phyloP scores from a whole-genome alignment of 495 filamentous ascomycete genomes.

The Podospora appendiculata region DNA sequence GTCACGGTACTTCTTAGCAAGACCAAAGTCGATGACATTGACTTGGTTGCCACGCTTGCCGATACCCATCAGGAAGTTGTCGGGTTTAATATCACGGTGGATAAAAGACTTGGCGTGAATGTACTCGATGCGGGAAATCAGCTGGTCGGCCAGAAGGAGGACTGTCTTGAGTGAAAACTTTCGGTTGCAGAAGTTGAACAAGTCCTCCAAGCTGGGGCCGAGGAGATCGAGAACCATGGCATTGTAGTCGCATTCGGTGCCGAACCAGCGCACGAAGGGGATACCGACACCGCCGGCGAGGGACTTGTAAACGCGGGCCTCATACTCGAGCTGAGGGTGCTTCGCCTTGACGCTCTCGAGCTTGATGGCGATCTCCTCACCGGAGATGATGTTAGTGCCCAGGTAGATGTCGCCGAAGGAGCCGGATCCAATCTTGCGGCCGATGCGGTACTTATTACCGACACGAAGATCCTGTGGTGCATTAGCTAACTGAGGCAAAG shows the following conservation, averaged over 20 bases:
- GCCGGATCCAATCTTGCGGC: conserved; percentile 97
- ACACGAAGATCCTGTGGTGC: conserved; percentile 85
- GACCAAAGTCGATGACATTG: conserved; percentile 98
- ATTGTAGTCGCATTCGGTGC: conserved; percentile 99
- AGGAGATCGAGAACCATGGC: conserved; percentile 99
- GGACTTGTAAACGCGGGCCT: conserved; percentile 99
- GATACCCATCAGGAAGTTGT: conserved; percentile 99
- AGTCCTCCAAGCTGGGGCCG: conserved; percentile 93
- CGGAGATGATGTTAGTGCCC: conserved; percentile 99
- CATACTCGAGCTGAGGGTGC: conserved; percentile 99
- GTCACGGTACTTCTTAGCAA: conserved; percentile 99
- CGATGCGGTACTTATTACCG: conserved; percentile 99
- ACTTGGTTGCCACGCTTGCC: conserved; percentile 99
- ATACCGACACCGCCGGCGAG: conserved; percentile 98
- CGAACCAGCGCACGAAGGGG: conserved; percentile 99
- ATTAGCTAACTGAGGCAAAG: conserved; percentile 4
- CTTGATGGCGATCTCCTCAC: conserved; percentile 99
- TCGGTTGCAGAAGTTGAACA: conserved; percentile 99
- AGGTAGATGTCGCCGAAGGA: conserved; percentile 99
- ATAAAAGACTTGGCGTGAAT: conserved; percentile 99
- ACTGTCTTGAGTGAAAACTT: conserved; percentile 99
- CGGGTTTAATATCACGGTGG: conserved; percentile 99
- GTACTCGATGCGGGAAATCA: conserved; percentile 99
- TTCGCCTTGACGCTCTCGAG: conserved; percentile 99
- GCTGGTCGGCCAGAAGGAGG: conserved; percentile 91